Conservation (phyloP, 208 protist genomes). For the Angomonas ambiguus region DNA sequence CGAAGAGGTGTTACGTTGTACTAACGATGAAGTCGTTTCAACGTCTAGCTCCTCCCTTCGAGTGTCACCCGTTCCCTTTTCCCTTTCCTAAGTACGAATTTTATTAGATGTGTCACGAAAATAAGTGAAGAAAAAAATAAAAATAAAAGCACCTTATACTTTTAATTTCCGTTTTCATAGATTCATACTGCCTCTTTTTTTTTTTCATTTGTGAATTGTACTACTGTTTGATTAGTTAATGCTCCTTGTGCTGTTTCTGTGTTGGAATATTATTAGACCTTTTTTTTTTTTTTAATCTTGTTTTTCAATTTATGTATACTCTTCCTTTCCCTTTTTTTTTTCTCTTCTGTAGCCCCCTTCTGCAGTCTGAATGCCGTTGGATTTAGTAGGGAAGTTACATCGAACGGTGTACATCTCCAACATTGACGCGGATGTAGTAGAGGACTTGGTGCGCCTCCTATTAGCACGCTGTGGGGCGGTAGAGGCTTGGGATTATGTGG, state of each 20-base stretch:
- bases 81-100: no score
- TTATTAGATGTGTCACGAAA: no score
- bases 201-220: not conserved
- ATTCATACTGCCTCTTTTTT: not conserved
- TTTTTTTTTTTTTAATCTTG: not conserved
- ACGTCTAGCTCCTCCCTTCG: not conserved
- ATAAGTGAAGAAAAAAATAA: no score
- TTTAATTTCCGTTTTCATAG: not conserved
- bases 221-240: not conserved
- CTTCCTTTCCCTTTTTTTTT: not conserved
- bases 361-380: constrained; percentile 60
- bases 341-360: no score
- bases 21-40: not conserved
- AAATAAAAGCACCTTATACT: not conserved
- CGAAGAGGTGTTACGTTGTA: no score
- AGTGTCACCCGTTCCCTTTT: constrained; percentile 9
- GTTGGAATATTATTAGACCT: not conserved
- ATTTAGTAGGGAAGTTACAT: constrained; percentile 82
- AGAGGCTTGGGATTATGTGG: constrained; percentile 73
- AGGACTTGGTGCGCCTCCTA: constrained; percentile 73
- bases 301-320: not conserved
- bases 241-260: not conserved
- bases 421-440: constrained; percentile 44
- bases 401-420: constrained; percentile 78
- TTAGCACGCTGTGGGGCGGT: constrained; percentile 64